phyloP scores from a whole-genome alignment of 2,329 filamentous ascomycete genomes.

The Alternaria brassicae region DNA sequence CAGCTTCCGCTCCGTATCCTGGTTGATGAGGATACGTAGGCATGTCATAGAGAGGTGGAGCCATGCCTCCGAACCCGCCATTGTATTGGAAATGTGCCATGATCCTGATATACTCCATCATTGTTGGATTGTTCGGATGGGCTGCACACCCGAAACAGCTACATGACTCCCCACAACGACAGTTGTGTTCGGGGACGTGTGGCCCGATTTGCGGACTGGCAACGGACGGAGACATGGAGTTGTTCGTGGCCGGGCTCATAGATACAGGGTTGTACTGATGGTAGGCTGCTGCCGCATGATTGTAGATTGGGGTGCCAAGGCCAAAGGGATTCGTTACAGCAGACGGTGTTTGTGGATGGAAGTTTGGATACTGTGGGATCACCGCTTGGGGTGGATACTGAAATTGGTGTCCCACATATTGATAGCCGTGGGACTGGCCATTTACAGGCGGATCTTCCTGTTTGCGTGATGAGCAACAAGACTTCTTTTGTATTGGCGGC shows the following conservation, averaged over 20 bases:
- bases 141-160: slow-evolving; percentile 72
- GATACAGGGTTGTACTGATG: slow-evolving; percentile 46
- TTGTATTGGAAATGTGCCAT: slow-evolving; percentile 49
- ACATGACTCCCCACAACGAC: slow-evolving; percentile 70
- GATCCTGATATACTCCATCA: slow-evolving; percentile 59
- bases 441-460: slow-evolving; percentile 15
- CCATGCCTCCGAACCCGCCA: slow-evolving; percentile 41
- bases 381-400: slow-evolving; percentile 33
- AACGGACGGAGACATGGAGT: slow-evolving; percentile 29
- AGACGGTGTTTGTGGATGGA: slow-evolving; percentile 24
- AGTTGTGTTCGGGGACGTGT: slow-evolving; percentile 57
- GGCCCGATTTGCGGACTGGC: slow-evolving; percentile 40
- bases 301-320: slow-evolving; percentile 46
- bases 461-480: slow-evolving; percentile 40
- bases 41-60: slow-evolving; percentile 45
- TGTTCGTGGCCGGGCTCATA: slow-evolving; percentile 26
- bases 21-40: slow-evolving; percentile 46
- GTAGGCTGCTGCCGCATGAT: slow-evolving; percentile 41
- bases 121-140: slow-evolving; percentile 72
- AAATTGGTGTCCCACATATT: slow-evolving; percentile 26
- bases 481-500: slow-evolving; percentile 29
- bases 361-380: slow-evolving; percentile 28
- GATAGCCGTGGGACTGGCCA: slow-evolving; percentile 13
- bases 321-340: slow-evolving; percentile 32
- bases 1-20: slow-evolving; percentile 37